Percentiles rank a stretch among this genome's conserved stretches.
Conservation (phyloP, 495 filamentous ascomycete genomes). For the Aspergillus sparsus region DNA sequence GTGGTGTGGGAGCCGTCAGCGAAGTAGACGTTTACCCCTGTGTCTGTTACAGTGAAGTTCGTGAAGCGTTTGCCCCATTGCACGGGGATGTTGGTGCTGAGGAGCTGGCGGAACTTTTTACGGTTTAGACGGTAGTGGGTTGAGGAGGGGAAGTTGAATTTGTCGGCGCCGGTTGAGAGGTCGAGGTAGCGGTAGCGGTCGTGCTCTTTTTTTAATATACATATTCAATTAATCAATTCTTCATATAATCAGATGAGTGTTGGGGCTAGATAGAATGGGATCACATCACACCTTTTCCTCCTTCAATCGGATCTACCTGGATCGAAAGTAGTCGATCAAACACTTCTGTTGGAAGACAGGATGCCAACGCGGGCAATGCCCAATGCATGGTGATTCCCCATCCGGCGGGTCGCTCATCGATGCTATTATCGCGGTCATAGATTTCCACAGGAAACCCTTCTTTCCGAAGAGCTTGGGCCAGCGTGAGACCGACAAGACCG, state of each 20-base stretch:
- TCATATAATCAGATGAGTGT: background rate
- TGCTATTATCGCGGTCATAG: constrained; percentile 55
- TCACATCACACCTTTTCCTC: background rate
- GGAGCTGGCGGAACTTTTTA: constrained; percentile 46
- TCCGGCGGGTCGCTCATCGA: constrained; percentile 48
- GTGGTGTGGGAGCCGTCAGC: constrained; percentile 49
- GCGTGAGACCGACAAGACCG: constrained; percentile 58
- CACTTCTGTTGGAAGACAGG: constrained; percentile 39
- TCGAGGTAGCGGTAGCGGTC: constrained; percentile 58
- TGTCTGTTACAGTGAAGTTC: constrained; percentile 34
- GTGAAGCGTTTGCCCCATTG: constrained; percentile 50
- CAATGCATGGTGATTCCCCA: constrained; percentile 65
- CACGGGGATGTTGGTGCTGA: constrained; percentile 52
- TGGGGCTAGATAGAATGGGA: background rate
- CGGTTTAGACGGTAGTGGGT: constrained; percentile 53
- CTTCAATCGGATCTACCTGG: background rate
- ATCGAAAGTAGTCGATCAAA: constrained; percentile 20
- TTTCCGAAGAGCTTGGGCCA: constrained; percentile 59
- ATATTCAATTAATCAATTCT: too few species aligned
- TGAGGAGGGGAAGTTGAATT: constrained; percentile 50
- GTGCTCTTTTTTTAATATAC: too few species aligned
- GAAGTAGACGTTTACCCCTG: constrained; percentile 49
- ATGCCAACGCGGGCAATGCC: constrained; percentile 52
- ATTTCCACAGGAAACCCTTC: constrained; percentile 47
- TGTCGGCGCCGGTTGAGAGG: constrained; percentile 47